Evolutionary conservation across 192 early-diverging fungal genomes (phyloP).

Genomic region (Umbelopsis sp.): DNA sequence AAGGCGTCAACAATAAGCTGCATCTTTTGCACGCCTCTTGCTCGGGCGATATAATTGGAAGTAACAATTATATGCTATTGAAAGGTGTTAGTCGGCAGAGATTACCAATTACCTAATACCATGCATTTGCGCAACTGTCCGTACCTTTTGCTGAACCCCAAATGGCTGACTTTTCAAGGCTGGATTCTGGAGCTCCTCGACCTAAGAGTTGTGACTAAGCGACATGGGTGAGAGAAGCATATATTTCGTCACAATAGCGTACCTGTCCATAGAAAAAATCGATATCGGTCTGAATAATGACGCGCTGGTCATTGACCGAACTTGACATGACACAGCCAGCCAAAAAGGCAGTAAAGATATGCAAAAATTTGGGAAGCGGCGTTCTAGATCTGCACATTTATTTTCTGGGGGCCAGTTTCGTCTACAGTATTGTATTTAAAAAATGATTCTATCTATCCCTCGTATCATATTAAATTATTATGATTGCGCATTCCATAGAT

Average conservation of each 20-base stretch:
- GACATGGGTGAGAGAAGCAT: neutral
- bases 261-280: slow-evolving; percentile 30
- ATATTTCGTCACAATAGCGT: neutral
- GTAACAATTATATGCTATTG: slow-evolving; percentile 41
- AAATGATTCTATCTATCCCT: too few species aligned
- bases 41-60: slow-evolving; percentile 45
- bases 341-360: neutral
- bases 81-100: neutral
- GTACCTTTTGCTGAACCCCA: slow-evolving; percentile 26
- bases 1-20: slow-evolving; percentile 36
- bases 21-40: slow-evolving; percentile 34
- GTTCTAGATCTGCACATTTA: too few species aligned
- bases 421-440: too few species aligned
- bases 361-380: too few species aligned
- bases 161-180: slow-evolving; percentile 19
- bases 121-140: neutral
- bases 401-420: too few species aligned
- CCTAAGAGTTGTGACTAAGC: neutral
- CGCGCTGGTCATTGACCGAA: neutral
- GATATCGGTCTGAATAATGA: slow-evolving; percentile 25
- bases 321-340: neutral
- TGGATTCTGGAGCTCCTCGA: slow-evolving; percentile 23
- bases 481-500: slow-evolving; percentile 62
- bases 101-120: too few species aligned
- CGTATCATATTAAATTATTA: too few species aligned